Conservation (phyloP, 768 basidiomycete genomes). For the Russula lepida region DNA sequence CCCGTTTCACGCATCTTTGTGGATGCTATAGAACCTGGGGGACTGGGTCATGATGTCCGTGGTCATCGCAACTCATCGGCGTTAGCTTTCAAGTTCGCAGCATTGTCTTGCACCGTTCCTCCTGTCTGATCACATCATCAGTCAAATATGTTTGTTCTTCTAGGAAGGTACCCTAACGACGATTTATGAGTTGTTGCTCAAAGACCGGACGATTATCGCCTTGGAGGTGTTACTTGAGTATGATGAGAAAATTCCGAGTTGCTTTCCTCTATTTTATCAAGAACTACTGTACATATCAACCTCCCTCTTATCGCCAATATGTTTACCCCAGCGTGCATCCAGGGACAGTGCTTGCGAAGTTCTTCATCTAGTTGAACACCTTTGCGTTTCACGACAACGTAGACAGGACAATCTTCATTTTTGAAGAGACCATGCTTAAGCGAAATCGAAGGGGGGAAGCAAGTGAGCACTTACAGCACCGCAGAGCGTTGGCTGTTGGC, state of each 20-base stretch:
- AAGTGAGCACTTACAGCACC: too few relatives aligned
- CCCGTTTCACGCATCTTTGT: constrained; percentile 66
- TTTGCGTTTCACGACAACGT: too few relatives aligned
- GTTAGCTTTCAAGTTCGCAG: constrained; percentile 56
- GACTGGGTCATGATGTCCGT: constrained; percentile 70
- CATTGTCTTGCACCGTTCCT: not conserved
- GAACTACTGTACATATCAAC: too few relatives aligned
- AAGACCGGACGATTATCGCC: constrained; percentile 66
- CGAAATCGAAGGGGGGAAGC: too few relatives aligned
- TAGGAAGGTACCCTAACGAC: constrained; percentile 45
- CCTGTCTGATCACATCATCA: not conserved
- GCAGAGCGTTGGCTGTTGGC: too few relatives aligned
- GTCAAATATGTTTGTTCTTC: not conserved
- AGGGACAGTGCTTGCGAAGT: too few relatives aligned
- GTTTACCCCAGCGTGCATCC: too few relatives aligned
- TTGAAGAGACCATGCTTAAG: too few relatives aligned
- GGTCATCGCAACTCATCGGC: too few relatives aligned
- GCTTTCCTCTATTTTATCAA: not conserved
- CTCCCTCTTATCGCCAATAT: too few relatives aligned
- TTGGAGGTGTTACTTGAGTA: constrained; percentile 85
- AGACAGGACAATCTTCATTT: too few relatives aligned
- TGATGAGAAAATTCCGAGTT: constrained; percentile 53
- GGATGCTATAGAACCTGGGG: constrained; percentile 58
- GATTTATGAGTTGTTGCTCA: constrained; percentile 56
- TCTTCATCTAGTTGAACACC: too few relatives aligned